Conservation (phyloP, 164 flowering plant genomes). For the Nymphaea thermarum region DNA sequence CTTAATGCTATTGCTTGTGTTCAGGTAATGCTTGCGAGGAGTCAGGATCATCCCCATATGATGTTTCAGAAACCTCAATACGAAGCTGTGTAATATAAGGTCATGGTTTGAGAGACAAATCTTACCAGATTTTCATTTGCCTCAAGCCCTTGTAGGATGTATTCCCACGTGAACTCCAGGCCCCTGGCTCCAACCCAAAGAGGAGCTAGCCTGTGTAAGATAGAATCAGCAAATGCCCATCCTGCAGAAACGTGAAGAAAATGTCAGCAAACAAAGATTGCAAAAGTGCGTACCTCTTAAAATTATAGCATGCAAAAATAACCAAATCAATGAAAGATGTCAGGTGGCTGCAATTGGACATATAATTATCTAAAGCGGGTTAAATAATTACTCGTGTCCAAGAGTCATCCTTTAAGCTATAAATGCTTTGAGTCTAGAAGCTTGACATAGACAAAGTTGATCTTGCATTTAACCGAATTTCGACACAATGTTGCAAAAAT, state of each 20-base stretch:
- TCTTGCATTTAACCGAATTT: no score
- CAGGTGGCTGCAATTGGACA: not conserved
- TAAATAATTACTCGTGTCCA: not conserved
- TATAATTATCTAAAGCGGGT: not conserved
- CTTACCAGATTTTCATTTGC: constrained; percentile 95
- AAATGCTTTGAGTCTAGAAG: no score
- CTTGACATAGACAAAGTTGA: no score
- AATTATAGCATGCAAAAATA: no score
- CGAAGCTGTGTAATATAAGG: not conserved
- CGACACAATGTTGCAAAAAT: no score
- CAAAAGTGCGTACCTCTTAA: not conserved
- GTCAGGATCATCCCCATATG: no score
- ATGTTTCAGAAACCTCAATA: no score
- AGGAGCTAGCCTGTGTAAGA: constrained; percentile 88
- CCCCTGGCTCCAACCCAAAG: constrained; percentile 99
- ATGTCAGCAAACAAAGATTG: not conserved
- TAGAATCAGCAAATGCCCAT: constrained; percentile 99
- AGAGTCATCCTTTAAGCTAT: not conserved
- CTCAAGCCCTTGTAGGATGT: constrained; percentile 89
- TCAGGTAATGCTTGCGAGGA: no score
- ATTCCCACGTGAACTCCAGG: constrained; percentile 95
- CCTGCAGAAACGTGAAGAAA: constrained; percentile 29
- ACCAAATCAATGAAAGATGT: not conserved
- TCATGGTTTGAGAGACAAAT: constrained; percentile 5
- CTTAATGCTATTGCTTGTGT: no score